Evolutionary conservation across 2,329 filamentous ascomycete species (phyloP), one percentile per base, ranked within the genome.

Genomic region (Diaporthe sp.): DNA sequence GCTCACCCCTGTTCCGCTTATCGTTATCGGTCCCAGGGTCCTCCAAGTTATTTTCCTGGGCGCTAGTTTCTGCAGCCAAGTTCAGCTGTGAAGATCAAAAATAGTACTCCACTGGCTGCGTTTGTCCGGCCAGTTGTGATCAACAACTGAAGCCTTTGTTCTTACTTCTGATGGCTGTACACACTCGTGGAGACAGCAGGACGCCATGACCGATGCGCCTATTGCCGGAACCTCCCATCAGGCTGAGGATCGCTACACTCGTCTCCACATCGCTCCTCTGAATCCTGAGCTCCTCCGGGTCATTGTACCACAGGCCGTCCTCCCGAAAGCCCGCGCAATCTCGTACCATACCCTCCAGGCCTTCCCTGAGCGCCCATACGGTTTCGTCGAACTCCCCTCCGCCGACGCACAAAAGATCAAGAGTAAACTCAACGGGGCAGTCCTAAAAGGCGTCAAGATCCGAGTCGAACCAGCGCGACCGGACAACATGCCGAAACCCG

Each of bases 321-420:
- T 91, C 47, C 87, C 91, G 19, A 86, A 87, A 60, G 95, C 94
- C 28, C 91, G 91, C 76, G 94, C 95, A 81, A 90, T 98, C 70
- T 98, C 96, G n/a, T 98, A 93, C 84, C 96, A 98, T 84, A 87
- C 88, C 7, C 85, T 98, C 78, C 90, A 95, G 81, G 96, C 96
- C 0, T 98, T 97, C 77, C 96, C 96, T 19, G 97, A 99, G 78
- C 93, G 91, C 81, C 92, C 91, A 71, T 99, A 95, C 91, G 97
- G 96, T 73, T 99, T 94, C 85, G 87, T 98, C 75, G 95, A 97
- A 61, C 85, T 99, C 50, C 96, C 96, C 0, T 85, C 82, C 4
- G 90, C 91, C 84, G 95, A 97, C 77, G 97, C 96, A 13, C 93
- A 96, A n/a, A 97, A 95, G 83, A 85, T 98, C 71, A 95, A 92